Percentiles rank a stretch among this genome's conserved stretches.
phyloP scores from a whole-genome alignment of 2,329 filamentous ascomycete genomes.

The Colletotrichum sp. region DNA sequence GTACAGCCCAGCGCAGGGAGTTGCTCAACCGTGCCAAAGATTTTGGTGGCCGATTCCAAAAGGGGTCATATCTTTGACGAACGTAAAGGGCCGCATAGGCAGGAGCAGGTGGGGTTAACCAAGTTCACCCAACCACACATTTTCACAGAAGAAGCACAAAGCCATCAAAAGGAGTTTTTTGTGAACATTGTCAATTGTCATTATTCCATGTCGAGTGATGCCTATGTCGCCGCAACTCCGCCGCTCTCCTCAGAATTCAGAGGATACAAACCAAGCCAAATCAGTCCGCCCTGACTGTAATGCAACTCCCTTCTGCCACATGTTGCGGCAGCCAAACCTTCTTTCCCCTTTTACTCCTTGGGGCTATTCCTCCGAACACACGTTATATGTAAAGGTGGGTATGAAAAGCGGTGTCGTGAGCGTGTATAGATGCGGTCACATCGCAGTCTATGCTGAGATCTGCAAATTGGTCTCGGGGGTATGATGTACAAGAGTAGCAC shows the following conservation, averaged over 20 bases:
- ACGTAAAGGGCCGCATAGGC: not conserved
- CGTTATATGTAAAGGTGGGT: constrained; percentile 15
- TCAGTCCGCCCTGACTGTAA: not conserved
- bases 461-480: constrained; percentile 14
- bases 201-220: constrained; percentile 21
- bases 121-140: not conserved
- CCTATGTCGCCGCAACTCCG: constrained; percentile 23
- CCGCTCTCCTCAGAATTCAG: constrained; percentile 21
- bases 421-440: constrained; percentile 5
- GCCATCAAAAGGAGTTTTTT: constrained; percentile 43
- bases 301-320: not conserved
- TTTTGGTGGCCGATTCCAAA: constrained; percentile 82
- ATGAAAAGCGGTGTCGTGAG: constrained; percentile 17
- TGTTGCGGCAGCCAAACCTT: not conserved
- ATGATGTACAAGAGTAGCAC: constrained; percentile 21
- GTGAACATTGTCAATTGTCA: constrained; percentile 9
- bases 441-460: constrained; percentile 17
- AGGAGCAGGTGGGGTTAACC: not conserved
- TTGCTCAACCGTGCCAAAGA: constrained; percentile 80
- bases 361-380: not conserved
- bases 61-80: constrained; percentile 68
- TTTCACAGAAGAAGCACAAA: not conserved
- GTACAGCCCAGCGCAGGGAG: constrained; percentile 75
- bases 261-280: constrained; percentile 21
- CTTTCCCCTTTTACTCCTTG: not conserved